Evolutionary conservation across 371 early-diverging fungal species (phyloP), one percentile per base, ranked within the genome.

Genomic region (Mortierella polycephala): DNA sequence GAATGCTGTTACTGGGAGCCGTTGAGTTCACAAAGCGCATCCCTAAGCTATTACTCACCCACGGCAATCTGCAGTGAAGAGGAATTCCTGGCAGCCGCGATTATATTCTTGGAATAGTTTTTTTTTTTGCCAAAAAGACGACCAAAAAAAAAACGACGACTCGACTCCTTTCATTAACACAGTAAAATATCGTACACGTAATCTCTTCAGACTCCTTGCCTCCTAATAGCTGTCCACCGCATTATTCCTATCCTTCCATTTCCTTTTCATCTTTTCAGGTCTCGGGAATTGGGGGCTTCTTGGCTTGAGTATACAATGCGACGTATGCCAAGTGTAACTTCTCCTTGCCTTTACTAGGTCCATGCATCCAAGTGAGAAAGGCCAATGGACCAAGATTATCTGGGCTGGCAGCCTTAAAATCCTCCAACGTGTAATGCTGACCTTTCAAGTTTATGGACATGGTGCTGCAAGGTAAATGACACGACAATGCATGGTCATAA

Each of bases 51-150:
- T 37, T 54, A 60, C n/a, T 67, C 30, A 30, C 60, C 60, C 21
- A 67, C 60, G n/a, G 59, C 51, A 46, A 67, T 60, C 46, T 67
- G 67, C n/a, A 67, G n/a, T 42, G 52, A 10, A 1, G 67, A 67
- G 12, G 67, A 67, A 45, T 67, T 58, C 60, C 47, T 60, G 12
- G 67, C 67, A 45, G 67, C 68, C 20, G 68, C 60, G 11, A 61
- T 59, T 41, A 68, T 16, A 57, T 68, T 68, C 52, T 68, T 67
- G 46, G 57, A 68, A 60, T 61, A 39, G n/a, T n/a, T n/a, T n/a
- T n/a, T n/a, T n/a, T n/a, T n/a, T n/a, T n/a, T n/a, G n/a, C n/a
- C n/a, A n/a, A n/a, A n/a, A n/a, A n/a, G n/a, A n/a, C n/a, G n/a
- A n/a, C n/a, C n/a, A n/a, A n/a, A n/a, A n/a, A n/a, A n/a, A n/a